Evolutionary conservation across 2,329 filamentous ascomycete genomes (phyloP).

Genomic region (Colletotrichum sp.): DNA sequence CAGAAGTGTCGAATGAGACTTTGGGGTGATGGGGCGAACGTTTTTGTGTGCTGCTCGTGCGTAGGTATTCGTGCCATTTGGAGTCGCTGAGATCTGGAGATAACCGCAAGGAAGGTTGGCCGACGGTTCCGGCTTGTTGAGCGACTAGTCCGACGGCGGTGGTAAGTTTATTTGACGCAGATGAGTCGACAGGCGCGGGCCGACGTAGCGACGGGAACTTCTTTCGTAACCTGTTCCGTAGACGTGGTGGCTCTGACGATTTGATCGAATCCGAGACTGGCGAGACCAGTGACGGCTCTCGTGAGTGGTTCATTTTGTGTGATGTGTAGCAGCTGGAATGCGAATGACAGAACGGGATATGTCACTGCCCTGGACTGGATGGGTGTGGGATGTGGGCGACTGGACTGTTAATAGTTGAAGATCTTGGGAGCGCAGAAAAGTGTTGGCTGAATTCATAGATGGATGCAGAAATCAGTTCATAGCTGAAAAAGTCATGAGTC

Average conservation of each 20-base stretch:
- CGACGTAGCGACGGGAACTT: slow-evolving; percentile 29
- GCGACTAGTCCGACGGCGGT: slow-evolving; percentile 14
- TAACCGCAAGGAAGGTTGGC: slow-evolving; percentile 22
- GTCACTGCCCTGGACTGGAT: not conserved
- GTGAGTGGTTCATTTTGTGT: slow-evolving; percentile 25
- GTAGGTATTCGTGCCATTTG: slow-evolving; percentile 36
- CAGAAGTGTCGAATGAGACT: slow-evolving; percentile 18
- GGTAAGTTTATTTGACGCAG: slow-evolving; percentile 19
- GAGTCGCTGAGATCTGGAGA: slow-evolving; percentile 37
- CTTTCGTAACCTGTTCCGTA: slow-evolving; percentile 33
- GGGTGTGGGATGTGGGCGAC: not conserved
- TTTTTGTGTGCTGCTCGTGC: slow-evolving; percentile 25
- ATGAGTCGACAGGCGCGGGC: slow-evolving; percentile 29
- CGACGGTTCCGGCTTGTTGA: slow-evolving; percentile 16
- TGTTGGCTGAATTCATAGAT: not conserved
- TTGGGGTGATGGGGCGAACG: slow-evolving; percentile 24
- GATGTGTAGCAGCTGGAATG: not conserved
- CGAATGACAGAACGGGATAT: not conserved
- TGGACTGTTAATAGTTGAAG: not conserved
- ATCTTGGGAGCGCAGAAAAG: not conserved
- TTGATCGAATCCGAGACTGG: slow-evolving; percentile 17
- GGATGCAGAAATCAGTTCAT: not conserved
- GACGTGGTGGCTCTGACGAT: slow-evolving; percentile 18
- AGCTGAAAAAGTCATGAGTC: not conserved
- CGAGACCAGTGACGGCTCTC: slow-evolving; percentile 25